Conservation (phyloP, 352 stramenopile genomes). For the Globisporangium echinulatum region DNA sequence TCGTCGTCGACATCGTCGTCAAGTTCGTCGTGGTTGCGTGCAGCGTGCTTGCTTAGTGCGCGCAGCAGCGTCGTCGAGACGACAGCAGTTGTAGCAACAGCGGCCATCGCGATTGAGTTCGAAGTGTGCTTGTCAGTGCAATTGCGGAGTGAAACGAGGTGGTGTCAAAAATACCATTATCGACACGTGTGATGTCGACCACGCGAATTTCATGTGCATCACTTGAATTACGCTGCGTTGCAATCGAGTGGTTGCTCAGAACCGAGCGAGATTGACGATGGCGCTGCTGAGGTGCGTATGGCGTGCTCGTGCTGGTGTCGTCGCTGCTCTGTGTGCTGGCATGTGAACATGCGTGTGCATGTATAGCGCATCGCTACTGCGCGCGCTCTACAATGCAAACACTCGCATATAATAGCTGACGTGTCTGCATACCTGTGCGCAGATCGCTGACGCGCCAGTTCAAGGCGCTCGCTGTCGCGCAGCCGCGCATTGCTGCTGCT, state of each 20-base stretch:
- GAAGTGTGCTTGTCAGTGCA: neutral
- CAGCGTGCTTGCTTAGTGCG: conserved; percentile 2
- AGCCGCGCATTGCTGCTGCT: conserved; percentile 14
- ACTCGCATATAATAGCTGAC: neutral
- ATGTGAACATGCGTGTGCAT: neutral
- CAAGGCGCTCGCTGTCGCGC: conserved; percentile 34
- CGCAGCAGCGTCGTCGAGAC: conserved; percentile 10
- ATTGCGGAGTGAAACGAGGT: conserved; percentile 25
- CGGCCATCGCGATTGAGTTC: neutral
- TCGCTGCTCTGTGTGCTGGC: neutral
- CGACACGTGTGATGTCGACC: too few species aligned
- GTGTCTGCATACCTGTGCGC: neutral
- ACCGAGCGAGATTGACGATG: conserved; percentile 11
- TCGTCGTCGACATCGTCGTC: neutral
- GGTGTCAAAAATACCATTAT: neutral
- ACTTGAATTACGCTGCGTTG: conserved; percentile 1
- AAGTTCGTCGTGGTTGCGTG: conserved; percentile 2
- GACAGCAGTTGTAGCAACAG: neutral
- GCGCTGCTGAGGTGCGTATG: conserved; percentile 35
- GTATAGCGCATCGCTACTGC: neutral
- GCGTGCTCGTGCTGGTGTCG: neutral
- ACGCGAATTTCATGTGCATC: neutral
- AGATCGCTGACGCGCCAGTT: conserved; percentile 59
- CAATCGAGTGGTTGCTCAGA: conserved; percentile 9
- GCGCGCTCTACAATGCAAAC: neutral